Evolutionary conservation across 2,329 filamentous ascomycete species (phyloP).

Genomic region (Aspergillus japonicus): DNA sequence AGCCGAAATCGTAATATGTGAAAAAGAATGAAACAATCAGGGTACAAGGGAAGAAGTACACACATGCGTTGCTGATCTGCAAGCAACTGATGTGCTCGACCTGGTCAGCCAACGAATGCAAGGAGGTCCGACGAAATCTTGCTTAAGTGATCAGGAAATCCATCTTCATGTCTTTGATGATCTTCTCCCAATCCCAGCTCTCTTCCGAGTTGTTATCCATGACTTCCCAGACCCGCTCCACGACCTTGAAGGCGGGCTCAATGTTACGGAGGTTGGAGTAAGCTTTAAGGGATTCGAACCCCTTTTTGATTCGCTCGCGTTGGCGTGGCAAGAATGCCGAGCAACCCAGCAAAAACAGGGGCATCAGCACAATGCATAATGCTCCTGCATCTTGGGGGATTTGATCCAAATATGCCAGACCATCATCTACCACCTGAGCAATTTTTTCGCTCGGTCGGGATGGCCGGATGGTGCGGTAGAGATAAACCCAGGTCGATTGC

Average conservation of each 20-base stretch:
- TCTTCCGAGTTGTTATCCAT: constrained; percentile 59
- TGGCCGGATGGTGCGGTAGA: constrained; percentile 60
- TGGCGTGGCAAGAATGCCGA: constrained; percentile 58
- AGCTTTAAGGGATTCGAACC: constrained; percentile 55
- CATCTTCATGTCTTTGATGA: constrained; percentile 58
- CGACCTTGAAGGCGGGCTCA: constrained; percentile 54
- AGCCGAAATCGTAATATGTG: background rate
- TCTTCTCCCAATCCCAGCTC: constrained; percentile 64
- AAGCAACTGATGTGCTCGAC: background rate
- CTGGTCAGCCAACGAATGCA: constrained; percentile 11
- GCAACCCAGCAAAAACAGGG: constrained; percentile 61
- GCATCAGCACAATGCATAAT: constrained; percentile 60
- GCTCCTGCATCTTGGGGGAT: constrained; percentile 56
- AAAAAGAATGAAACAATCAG: background rate
- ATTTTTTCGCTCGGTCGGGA: constrained; percentile 57
- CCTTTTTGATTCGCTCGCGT: constrained; percentile 54
- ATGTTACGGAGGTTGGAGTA: constrained; percentile 61
- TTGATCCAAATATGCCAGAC: constrained; percentile 55
- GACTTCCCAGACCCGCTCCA: constrained; percentile 57
- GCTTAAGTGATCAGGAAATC: constrained; percentile 60
- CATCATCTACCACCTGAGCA: constrained; percentile 57
- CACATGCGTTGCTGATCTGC: background rate
- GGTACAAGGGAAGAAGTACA: background rate
- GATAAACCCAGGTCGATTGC: constrained; percentile 63
- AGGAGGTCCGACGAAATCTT: background rate